Base-by-base conservation (phyloP, 208 protist genomes). In the Wallacemonas sp. region DNA sequence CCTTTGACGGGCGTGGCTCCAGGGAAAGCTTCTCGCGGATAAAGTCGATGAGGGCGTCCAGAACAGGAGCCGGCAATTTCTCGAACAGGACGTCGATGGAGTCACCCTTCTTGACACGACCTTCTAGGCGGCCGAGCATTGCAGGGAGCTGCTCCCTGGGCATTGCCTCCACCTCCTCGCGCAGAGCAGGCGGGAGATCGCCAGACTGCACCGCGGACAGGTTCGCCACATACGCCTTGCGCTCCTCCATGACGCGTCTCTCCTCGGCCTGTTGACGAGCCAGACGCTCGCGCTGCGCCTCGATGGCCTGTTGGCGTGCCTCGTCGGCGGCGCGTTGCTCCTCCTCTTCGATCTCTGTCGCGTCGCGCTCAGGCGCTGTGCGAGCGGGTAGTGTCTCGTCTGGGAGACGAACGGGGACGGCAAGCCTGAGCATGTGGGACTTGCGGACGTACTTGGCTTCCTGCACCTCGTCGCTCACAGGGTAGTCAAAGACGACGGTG, bases 401-500 rank as follows among this genome's bases (percentile, higher is more conserved):
- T 6, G 85, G 87, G n/a, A 95, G 69, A 55, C 58, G 48, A 38
- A 97, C 92, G 12, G 38, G n/a, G 1, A 94, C 56, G 14, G 54
- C 68, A 65, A 95, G 52, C 55, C 77, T 76, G 33, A 97, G 73
- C 48, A 74, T 60, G 24, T 75, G 67, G 27, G 66, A 87, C 55
- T 91, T 91, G 58, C 74, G 68, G n/a, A 94, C 62, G 76, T 93
- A 97, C 63, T 87, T 90, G 17, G 92, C 89, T 29, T 76, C 57
- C 11, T 61, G 30, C 21, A 78, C 58, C 11, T 94, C 86, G 21
- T 89, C 77, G n/a, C 65, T 72, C 52, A 95, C 77, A 2, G 89
- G 92, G 70, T 90, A 97, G 60, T 86, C 83, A 26, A 97, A 76
- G 4, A 78, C 74, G 12, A 86, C 76, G 0, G 56, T 69, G 41